Evolutionary conservation across 1,284 basidiomycete species (phyloP).

Genomic region (Porodaedalea pini): DNA sequence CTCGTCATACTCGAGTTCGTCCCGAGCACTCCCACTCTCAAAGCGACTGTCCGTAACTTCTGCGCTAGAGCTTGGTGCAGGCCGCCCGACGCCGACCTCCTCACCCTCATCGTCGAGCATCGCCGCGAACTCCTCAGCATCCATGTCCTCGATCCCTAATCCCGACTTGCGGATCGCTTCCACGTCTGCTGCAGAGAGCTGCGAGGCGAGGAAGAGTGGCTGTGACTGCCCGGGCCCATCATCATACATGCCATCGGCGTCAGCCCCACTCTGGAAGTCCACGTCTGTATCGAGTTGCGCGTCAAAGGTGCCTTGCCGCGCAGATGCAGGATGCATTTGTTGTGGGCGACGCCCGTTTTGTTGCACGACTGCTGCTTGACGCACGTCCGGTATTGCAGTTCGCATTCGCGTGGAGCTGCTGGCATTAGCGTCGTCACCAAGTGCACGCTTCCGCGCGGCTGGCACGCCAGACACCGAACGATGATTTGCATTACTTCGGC

Average conservation of each 20-base stretch:
- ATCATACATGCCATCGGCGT: constrained; percentile 19
- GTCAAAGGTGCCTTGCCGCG: background rate
- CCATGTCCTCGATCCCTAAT: constrained; percentile 62
- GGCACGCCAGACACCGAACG: constrained; percentile 8
- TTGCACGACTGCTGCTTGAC: background rate
- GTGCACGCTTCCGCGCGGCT: constrained; percentile 5
- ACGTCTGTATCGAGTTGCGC: background rate
- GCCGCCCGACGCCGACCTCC: constrained; percentile 39
- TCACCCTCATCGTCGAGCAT: constrained; percentile 66
- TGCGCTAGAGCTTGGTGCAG: background rate
- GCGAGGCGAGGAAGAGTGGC: constrained; percentile 61
- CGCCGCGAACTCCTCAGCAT: constrained; percentile 53
- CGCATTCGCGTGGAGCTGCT: background rate
- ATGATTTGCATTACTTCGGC: background rate
- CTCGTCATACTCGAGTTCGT: constrained; percentile 11
- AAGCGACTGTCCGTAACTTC: background rate
- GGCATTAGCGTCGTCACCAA: constrained; percentile 6
- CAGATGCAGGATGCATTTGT: background rate
- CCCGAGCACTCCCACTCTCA: background rate
- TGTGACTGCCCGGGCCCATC: constrained; percentile 39
- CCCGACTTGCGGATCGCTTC: constrained; percentile 53
- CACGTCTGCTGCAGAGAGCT: constrained; percentile 52
- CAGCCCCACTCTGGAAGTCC: background rate
- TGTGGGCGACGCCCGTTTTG: background rate
- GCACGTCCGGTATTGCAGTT: background rate